Evolutionary conservation across 352 stramenopile species (phyloP).

Genomic region (Phytopythium ostracodes): DNA sequence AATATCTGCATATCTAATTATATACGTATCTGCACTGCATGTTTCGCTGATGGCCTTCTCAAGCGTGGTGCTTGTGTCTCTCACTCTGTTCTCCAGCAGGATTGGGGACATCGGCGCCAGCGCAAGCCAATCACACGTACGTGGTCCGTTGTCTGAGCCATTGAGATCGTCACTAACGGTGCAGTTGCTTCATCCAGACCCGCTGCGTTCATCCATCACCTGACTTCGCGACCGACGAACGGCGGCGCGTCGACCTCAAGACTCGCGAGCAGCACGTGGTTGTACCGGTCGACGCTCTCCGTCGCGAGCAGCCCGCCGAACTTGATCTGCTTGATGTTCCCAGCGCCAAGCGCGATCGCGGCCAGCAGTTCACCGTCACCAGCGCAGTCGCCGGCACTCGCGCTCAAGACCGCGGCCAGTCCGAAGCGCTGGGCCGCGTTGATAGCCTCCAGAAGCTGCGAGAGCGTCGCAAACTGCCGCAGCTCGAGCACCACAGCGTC

Average conservation of each 20-base stretch:
- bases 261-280: constrained; percentile 40
- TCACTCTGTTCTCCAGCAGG: too few relatives aligned
- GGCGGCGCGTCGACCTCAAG: constrained; percentile 35
- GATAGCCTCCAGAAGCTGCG: constrained; percentile 35
- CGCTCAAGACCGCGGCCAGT: constrained; percentile 46
- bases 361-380: constrained; percentile 33
- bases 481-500: constrained; percentile 59
- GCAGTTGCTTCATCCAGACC: too few relatives aligned
- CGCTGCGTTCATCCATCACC: constrained; percentile 11
- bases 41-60: background rate
- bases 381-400: constrained; percentile 22
- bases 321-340: constrained; percentile 57
- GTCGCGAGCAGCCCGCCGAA: constrained; percentile 49
- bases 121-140: too few relatives aligned
- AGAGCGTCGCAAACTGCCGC: constrained; percentile 51
- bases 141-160: too few relatives aligned
- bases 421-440: constrained; percentile 45
- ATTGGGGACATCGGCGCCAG: too few relatives aligned
- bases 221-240: constrained; percentile 35
- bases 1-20: background rate
- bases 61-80: background rate
- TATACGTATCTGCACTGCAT: background rate
- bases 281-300: constrained; percentile 53
- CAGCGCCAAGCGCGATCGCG: constrained; percentile 44
- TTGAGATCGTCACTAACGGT: too few relatives aligned